Evolutionary conservation across 371 early-diverging fungal genomes (phyloP).

Genomic region (Umbelopsis sp.): DNA sequence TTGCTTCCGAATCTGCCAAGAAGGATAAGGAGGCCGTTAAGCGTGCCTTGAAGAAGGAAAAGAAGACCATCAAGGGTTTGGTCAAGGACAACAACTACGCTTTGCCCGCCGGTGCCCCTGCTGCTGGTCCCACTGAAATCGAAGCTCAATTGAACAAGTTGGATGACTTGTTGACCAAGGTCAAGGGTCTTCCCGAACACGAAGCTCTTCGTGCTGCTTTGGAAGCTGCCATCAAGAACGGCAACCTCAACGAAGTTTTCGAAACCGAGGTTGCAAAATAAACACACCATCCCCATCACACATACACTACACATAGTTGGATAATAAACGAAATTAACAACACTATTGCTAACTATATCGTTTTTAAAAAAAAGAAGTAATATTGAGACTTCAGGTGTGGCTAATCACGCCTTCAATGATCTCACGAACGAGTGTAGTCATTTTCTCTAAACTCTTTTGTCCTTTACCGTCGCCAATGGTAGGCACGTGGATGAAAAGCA

Average conservation of each 20-base stretch:
- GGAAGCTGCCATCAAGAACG: constrained; percentile 60
- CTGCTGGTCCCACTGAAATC: constrained; percentile 61
- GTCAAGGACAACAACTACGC: constrained; percentile 84
- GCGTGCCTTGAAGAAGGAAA: constrained; percentile 88
- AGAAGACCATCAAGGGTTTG: constrained; percentile 85
- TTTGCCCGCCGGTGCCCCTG: constrained; percentile 55
- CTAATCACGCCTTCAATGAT: constrained; percentile 6
- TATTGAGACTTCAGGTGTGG: neutral
- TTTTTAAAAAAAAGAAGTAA: too few species aligned
- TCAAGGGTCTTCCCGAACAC: constrained; percentile 61
- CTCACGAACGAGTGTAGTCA: neutral
- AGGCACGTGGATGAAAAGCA: constrained; percentile 1
- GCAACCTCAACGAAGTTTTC: constrained; percentile 58
- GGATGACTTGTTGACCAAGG: constrained; percentile 73
- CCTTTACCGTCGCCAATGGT: neutral
- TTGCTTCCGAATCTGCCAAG: constrained; percentile 64
- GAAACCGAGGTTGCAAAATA: constrained; percentile 34
- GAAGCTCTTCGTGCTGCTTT: constrained; percentile 59
- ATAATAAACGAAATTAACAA: neutral
- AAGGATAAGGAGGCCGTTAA: constrained; percentile 75
- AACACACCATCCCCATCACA: neutral
- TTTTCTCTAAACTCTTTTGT: neutral
- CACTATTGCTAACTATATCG: neutral
- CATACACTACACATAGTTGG: neutral
- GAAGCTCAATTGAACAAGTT: constrained; percentile 67